phyloP scores from a whole-genome alignment of 306 rosid genomes.

The Castanea sativa region DNA sequence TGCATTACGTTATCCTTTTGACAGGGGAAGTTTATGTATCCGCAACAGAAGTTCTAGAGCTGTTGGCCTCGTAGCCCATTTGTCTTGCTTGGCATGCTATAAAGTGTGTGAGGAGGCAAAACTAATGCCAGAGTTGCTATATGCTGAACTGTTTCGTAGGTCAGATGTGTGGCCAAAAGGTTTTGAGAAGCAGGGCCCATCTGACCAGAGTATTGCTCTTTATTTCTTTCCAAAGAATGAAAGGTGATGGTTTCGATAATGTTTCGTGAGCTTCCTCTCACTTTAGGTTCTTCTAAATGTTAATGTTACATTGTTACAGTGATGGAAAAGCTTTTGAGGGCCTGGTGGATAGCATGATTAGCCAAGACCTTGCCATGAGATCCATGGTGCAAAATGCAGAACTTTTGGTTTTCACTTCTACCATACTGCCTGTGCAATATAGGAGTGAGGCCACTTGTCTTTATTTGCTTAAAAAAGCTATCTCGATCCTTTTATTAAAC shows the following conservation, averaged over 20 bases:
- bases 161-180: slow-evolving; percentile 65
- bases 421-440: slow-evolving; percentile 37
- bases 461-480: neutral
- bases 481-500: neutral
- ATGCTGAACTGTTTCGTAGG: slow-evolving; percentile 40
- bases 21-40: slow-evolving; percentile 63
- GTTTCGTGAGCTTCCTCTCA: neutral
- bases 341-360: slow-evolving; percentile 47
- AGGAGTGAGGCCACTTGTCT: slow-evolving; percentile 50
- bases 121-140: slow-evolving; percentile 44
- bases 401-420: slow-evolving; percentile 68
- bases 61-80: slow-evolving; percentile 57
- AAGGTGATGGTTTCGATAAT: slow-evolving; percentile 40
- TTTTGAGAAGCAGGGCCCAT: slow-evolving; percentile 49
- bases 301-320: slow-evolving; percentile 20
- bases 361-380: slow-evolving; percentile 48
- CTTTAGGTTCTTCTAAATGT: slow-evolving; percentile 1
- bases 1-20: slow-evolving; percentile 23
- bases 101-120: slow-evolving; percentile 46
- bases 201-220: slow-evolving; percentile 58
- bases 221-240: slow-evolving; percentile 61
- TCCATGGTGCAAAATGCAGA: slow-evolving; percentile 49
- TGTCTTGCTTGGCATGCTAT: slow-evolving; percentile 63
- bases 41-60: slow-evolving; percentile 21
- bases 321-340: slow-evolving; percentile 42